Conservation (phyloP, 73 alveolate genomes). For the Paramecium pentaurelia region DNA sequence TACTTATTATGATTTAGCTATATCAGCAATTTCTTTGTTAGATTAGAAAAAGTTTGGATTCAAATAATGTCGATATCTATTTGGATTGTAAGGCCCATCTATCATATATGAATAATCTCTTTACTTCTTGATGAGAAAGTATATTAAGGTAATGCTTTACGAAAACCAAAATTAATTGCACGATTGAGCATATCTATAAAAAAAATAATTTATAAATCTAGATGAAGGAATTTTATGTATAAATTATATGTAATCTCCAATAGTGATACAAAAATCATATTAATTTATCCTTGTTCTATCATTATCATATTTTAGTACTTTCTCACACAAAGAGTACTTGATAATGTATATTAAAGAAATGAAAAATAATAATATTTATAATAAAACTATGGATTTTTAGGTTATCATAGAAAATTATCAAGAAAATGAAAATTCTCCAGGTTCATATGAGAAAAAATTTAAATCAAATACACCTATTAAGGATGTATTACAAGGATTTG, state of each 20-base stretch:
- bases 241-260: neutral
- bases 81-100: slow-evolving; percentile 93
- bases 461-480: neutral
- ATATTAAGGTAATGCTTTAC: neutral
- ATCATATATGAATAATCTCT: neutral
- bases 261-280: too few species aligned
- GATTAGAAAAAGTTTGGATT: slow-evolving; percentile 79
- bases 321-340: too few species aligned
- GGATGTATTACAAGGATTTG: neutral
- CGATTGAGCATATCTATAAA: neutral
- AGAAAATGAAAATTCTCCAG: neutral
- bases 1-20: slow-evolving; percentile 72
- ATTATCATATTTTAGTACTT: too few species aligned
- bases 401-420: neutral
- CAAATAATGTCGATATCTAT: slow-evolving; percentile 67
- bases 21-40: slow-evolving; percentile 79
- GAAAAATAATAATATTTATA: too few species aligned
- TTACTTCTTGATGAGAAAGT: neutral
- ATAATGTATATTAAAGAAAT: too few species aligned
- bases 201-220: neutral
- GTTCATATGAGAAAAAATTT: neutral
- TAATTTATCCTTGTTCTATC: too few species aligned
- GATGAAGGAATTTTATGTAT: neutral
- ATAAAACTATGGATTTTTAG: neutral
- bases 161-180: neutral